Evolutionary conservation across 2,329 filamentous ascomycete genomes (phyloP), one percentile per base, ranked within the genome.

Genomic region (Grosmannia serpens): DNA sequence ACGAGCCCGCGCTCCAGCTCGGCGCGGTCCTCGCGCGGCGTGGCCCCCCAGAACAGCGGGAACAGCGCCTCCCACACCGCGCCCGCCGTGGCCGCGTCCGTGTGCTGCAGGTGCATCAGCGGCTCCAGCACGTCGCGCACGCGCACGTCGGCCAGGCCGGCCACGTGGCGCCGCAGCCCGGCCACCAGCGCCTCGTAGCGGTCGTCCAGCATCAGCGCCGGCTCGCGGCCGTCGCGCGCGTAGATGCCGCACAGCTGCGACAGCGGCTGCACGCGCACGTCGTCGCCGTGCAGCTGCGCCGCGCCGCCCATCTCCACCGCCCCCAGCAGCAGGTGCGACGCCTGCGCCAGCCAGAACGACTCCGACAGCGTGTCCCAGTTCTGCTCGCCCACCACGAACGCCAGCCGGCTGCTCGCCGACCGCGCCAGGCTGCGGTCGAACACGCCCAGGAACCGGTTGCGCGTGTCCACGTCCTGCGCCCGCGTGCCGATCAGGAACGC

Each of bases 281-380:
- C 94, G 13, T 95, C 89, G 0, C 79, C 70, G 65, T 96, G 86
- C 56, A 99, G 77, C 64, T 90, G 87, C 33, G 90, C 83, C 17
- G 82, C 78, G n/a, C 81, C 81, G 64, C 88, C 89, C 78, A 89
- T 86, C 69, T 99, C 94, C 49, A 97, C 82, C 8, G 89, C 91
- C 20, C 94, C 91, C 63, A 99, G 83, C 58, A 99, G 83, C 47
- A 99, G 78, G 67, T 99, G 94, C 22, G 91, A 91, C 38, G 95
- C 92, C 72, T 99, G 94, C 47, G 91, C 87, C 55, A 99, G 77
- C 95, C 95, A 99, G 74, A 95, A 99, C 1, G 89, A 95, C 65
- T 99, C 94, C 2, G 85, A 85, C 53, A 99, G 78, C 0, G 89
- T 95, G 69, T 97, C 92, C 94, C 94, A 99, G 66, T 97, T 97